Base-by-base conservation (phyloP, 2,329 filamentous ascomycete species). In the Fusarium denticulatum region DNA sequence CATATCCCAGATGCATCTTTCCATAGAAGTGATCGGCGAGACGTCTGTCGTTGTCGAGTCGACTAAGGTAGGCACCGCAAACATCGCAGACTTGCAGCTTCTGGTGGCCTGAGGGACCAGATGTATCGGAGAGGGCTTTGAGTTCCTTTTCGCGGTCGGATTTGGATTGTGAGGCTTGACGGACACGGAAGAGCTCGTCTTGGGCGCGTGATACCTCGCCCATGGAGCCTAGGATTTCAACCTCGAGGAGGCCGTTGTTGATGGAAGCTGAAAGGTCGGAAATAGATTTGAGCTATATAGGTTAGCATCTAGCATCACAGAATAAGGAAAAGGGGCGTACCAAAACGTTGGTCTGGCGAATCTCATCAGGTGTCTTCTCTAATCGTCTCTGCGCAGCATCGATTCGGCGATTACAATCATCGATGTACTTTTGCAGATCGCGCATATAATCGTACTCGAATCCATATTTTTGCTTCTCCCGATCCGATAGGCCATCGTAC, bases 1-100 rank as follows among this genome's bases (percentile, higher is more conserved):
- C 96, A 81, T 98, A 99, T 0, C 96, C 96, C 64, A 99, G 85
- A 80, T 99, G 96, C 96, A 99, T 99, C 87, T 99, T 99, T 28
- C 96, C 96, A 83, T 98, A 98, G 81, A 99, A 99, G 82, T 99
- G 96, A 81, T 99, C 96, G 26, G 96, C 96, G 80, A 99, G 83
- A 36, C 96, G 89, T 40, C 96, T 90, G 82, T 99, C 96, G 80
- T 99, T 99, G 81, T 99, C 96, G 37, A 99, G 88, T 28, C 96
- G 87, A 71, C 92, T 95, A 42, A 99, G 88, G 81, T 98, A 99
- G 11, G 96, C 96, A 71, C 96, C 96, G 82, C 96, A 99, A 2
- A 98, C 96, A 83, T 99, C 96, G 87, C 96, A 99, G 52, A 99
- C 96, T 82, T 99, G 96, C 45, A 99, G 87, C 82, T 99, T 99